A percentile compares a stretch with the other conserved stretches of the same genome.
phyloP scores from a whole-genome alignment of 805 yeast species.

The Zygotorulaspora danielsina region DNA sequence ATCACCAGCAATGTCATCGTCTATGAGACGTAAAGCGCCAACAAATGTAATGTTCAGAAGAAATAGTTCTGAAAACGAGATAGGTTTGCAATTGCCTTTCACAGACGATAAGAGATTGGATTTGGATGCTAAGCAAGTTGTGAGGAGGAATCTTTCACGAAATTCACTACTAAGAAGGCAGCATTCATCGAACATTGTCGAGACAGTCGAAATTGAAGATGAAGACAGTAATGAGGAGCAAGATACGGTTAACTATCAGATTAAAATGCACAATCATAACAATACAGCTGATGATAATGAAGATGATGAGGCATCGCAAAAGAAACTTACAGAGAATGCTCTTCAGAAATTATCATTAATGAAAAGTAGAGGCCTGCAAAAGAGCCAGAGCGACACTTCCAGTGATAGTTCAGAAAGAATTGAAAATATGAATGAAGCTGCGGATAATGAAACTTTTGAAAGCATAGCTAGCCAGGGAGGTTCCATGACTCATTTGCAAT shows the following conservation, averaged over 20 bases:
- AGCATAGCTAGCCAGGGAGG: constrained; percentile 8
- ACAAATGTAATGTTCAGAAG: constrained; percentile 22
- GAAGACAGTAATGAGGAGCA: constrained; percentile 1
- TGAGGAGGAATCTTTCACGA: constrained; percentile 4
- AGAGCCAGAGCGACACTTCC: background rate
- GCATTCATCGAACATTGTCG: background rate
- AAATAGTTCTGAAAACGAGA: constrained; percentile 20
- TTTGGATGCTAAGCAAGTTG: constrained; percentile 7
- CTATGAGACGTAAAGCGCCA: constrained; percentile 29
- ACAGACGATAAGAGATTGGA: constrained; percentile 29
- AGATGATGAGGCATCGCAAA: constrained; percentile 31
- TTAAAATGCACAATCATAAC: background rate
- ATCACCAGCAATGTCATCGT: constrained; percentile 39
- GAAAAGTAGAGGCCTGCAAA: constrained; percentile 8
- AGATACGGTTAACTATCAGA: background rate
- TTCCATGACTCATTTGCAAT: constrained; percentile 25
- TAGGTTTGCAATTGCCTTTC: constrained; percentile 36
- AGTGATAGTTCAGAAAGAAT: background rate
- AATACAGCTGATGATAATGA: constrained; percentile 15
- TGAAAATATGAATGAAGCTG: constrained; percentile 6
- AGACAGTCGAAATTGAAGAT: constrained; percentile 5
- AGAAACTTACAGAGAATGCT: constrained; percentile 40
- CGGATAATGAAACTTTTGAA: constrained; percentile 5
- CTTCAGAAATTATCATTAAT: constrained; percentile 36
- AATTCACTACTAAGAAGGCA: constrained; percentile 3